Percentiles rank a stretch among this genome's conserved stretches.
phyloP scores from a whole-genome alignment of 1,284 basidiomycete species.

The Apiotrichum porosum region DNA sequence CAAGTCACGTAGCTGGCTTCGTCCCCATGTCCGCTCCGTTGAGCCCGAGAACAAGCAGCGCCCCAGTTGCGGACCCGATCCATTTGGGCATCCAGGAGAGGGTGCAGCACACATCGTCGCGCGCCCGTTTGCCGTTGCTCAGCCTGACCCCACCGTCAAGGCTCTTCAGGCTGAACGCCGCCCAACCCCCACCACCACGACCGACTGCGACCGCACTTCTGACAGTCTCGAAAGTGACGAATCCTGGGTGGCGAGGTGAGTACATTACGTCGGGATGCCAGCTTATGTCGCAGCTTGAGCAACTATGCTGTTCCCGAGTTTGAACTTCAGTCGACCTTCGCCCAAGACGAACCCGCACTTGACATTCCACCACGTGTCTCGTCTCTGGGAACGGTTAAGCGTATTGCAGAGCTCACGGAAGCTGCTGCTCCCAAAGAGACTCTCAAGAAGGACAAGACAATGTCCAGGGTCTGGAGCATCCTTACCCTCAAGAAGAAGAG shows the following conservation, averaged over 20 bases:
- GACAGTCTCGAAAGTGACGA: constrained; percentile 5
- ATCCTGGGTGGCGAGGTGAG: constrained; percentile 6
- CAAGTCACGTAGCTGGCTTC: constrained; percentile 5
- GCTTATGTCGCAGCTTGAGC: no score
- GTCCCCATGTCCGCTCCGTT: constrained; percentile 3
- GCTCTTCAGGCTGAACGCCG: constrained; percentile 12
- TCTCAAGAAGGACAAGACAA: constrained; percentile 33
- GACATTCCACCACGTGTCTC: no score
- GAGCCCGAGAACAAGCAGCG: constrained; percentile 16
- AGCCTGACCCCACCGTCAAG: constrained; percentile 15
- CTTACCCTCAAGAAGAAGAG: constrained; percentile 28
- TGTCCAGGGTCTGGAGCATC: constrained; percentile 37
- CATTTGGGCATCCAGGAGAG: constrained; percentile 22
- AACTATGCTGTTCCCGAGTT: background rate
- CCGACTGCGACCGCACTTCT: constrained; percentile 2
- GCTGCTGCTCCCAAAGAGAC: constrained; percentile 3
- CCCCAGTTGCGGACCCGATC: constrained; percentile 39
- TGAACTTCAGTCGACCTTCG: background rate
- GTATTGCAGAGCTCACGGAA: background rate
- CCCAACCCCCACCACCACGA: background rate
- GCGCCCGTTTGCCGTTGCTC: constrained; percentile 12
- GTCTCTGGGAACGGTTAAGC: no score
- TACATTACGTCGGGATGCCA: no score
- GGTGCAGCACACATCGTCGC: constrained; percentile 31
- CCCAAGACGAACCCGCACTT: no score